Evolutionary conservation across 2,329 filamentous ascomycete species (phyloP), one percentile per base, ranked within the genome.

Genomic region (Nemania serpens): DNA sequence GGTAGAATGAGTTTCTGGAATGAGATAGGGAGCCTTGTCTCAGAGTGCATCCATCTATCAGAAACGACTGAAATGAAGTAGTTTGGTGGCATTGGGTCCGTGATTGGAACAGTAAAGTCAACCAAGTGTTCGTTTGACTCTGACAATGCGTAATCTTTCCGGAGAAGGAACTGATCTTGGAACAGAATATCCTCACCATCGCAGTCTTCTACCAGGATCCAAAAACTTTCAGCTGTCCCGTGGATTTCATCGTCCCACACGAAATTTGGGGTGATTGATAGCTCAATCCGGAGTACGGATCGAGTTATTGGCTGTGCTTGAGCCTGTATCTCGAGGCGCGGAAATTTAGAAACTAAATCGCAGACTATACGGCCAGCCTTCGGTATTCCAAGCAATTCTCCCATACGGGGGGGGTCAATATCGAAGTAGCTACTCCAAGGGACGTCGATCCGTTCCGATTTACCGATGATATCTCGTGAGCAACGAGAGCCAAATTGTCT

Each of bases 11-110:
- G 82, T 75, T 97, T 97, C 74, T 96, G 91, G 79, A 99, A 98
- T 0, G 93, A 94, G 1, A 99, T 90, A 0, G 94, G 90, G 55
- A 99, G 81, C 73, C 93, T 93, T 1, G 93, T 97, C 78, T 99
- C 93, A 0, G 94, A 92, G 74, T 97, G 92, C 92, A 99, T 97
- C 95, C 95, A 99, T 68, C 95, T 85, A 75, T 99, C 95, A 3
- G 94, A 98, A 18, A 97, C 79, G 41, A 99, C 86, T 0, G 93
- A 95, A 70, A 99, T 92, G 78, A 99, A 99, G 79, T 99, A 99
- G 75, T 99, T 96, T 0, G 96, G 95, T 13, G 95, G 95, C 91
- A 98, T 96, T 0, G 96, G 96, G 69, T 99, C 95, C 0, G 92
- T 93, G 68, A 99, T 96, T 0, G 95, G 91, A 2, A 98, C 94